Percentiles rank a stretch among this genome's conserved stretches.
These are phyloP conservation scores for Trypanosoma boissoni DNA, from an alignment of 208 protist genomes.

Conservation along the genomic window DNA sequence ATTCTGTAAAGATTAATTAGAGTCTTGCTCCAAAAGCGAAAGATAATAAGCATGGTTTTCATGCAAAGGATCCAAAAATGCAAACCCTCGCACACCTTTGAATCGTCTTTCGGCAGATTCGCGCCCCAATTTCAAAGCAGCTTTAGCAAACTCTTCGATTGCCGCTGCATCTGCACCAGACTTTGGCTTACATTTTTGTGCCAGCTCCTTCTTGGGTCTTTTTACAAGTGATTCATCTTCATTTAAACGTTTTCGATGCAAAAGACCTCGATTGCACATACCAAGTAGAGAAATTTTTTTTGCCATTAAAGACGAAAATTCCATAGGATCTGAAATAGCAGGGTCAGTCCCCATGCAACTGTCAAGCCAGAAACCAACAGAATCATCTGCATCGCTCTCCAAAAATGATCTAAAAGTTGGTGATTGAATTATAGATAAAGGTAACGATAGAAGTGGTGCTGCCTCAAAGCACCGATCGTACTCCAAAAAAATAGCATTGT, in stretches of 20 bases:
- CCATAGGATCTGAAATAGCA: slow-evolving; percentile 34
- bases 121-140: slow-evolving; percentile 49
- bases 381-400: slow-evolving; percentile 24
- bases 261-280: slow-evolving; percentile 46
- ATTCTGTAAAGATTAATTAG: not conserved
- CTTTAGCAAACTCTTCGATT: slow-evolving; percentile 66
- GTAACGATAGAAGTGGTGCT: slow-evolving; percentile 43
- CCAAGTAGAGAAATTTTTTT: slow-evolving; percentile 39
- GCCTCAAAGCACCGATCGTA: slow-evolving; percentile 19
- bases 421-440: slow-evolving; percentile 48
- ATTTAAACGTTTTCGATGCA: slow-evolving; percentile 27
- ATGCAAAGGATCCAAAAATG: slow-evolving; percentile 66
- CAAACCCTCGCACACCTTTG: slow-evolving; percentile 72
- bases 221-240: slow-evolving; percentile 3
- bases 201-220: slow-evolving; percentile 11
- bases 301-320: slow-evolving; percentile 47
- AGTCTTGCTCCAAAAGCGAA: slow-evolving; percentile 32
- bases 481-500: slow-evolving; percentile 77
- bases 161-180: slow-evolving; percentile 53
- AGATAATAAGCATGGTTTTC: slow-evolving; percentile 75
- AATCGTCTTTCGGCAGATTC: slow-evolving; percentile 71
- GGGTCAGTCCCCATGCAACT: slow-evolving; percentile 44
- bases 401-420: slow-evolving; percentile 53
- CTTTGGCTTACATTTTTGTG: slow-evolving; percentile 37
- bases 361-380: slow-evolving; percentile 71